Percentiles rank a stretch among this genome's conserved stretches.
These are phyloP conservation scores for Eucalyptus curtisii DNA, from an alignment of 345 rosid species.

Conservation along the genomic window DNA sequence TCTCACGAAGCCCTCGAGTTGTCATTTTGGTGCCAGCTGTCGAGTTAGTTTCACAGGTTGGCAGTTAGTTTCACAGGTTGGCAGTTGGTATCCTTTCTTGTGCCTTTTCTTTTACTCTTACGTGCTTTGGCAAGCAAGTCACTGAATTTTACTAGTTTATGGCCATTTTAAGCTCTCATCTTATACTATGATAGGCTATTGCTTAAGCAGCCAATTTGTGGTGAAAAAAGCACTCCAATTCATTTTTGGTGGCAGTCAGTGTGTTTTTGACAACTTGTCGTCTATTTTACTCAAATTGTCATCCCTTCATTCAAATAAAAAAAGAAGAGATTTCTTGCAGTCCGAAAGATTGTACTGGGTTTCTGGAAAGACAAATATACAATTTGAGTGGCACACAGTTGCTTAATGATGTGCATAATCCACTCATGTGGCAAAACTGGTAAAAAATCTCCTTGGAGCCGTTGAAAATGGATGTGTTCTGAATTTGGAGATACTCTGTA, in stretches of 20 bases:
- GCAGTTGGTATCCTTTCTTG: background rate
- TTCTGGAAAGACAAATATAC: background rate
- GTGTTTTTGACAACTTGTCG: background rate
- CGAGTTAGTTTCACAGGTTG: constrained; percentile 94
- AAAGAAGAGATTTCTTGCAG: background rate
- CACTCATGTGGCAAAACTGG: background rate
- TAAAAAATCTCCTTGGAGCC: constrained; percentile 3
- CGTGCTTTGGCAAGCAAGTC: background rate
- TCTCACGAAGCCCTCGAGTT: constrained; percentile 51
- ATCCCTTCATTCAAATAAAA: background rate
- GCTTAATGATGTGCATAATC: background rate
- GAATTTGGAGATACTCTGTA: background rate
- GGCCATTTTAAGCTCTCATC: background rate
- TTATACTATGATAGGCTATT: background rate
- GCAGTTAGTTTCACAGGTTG: constrained; percentile 79
- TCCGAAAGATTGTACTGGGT: background rate
- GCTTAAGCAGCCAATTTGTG: background rate
- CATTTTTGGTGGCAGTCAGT: background rate
- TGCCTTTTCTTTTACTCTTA: background rate
- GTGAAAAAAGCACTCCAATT: background rate
- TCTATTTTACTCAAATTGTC: background rate
- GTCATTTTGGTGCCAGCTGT: constrained; percentile 75
- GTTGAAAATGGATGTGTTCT: background rate
- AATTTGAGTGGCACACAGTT: background rate
- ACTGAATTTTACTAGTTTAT: background rate